phyloP scores from a whole-genome alignment of 805 yeast species.

The Candida patagonica region DNA sequence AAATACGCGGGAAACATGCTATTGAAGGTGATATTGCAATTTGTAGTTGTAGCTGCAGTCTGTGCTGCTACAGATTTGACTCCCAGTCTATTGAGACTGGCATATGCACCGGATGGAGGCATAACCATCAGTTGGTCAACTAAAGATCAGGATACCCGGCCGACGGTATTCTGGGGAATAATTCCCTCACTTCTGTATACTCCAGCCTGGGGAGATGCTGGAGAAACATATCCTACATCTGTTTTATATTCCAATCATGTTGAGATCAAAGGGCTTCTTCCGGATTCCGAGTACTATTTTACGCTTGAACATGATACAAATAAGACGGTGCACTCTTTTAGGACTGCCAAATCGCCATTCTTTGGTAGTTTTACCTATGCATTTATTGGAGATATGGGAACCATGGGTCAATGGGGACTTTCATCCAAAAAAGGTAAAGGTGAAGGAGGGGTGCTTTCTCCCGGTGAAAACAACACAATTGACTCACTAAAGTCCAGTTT shows the following conservation, averaged over 20 bases:
- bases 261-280: constrained; percentile 18
- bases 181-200: constrained; percentile 8
- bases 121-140: constrained; percentile 26
- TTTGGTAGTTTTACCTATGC: constrained; percentile 12
- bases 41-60: too few relatives aligned
- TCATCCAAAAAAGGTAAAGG: neutral
- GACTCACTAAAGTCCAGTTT: constrained; percentile 13
- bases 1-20: too few relatives aligned
- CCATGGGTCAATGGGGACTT: constrained; percentile 6
- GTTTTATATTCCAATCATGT: constrained; percentile 20
- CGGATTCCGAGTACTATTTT: constrained; percentile 25
- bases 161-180: constrained; percentile 22
- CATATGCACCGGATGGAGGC: constrained; percentile 7
- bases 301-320: constrained; percentile 14
- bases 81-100: constrained; percentile 9
- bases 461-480: constrained; percentile 11
- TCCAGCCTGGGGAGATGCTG: constrained; percentile 9
- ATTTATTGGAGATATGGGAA: constrained; percentile 14
- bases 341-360: constrained; percentile 12
- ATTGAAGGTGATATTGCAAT: too few relatives aligned
- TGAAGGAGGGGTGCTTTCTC: neutral
- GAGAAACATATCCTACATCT: constrained; percentile 19
- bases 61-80: neutral
- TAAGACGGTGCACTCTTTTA: constrained; percentile 11
- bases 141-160: constrained; percentile 12